A percentile compares a stretch with the other conserved stretches of the same genome.
Evolutionary conservation across 2,329 filamentous ascomycete species (phyloP).

Genomic region (Xylariales sp.): DNA sequence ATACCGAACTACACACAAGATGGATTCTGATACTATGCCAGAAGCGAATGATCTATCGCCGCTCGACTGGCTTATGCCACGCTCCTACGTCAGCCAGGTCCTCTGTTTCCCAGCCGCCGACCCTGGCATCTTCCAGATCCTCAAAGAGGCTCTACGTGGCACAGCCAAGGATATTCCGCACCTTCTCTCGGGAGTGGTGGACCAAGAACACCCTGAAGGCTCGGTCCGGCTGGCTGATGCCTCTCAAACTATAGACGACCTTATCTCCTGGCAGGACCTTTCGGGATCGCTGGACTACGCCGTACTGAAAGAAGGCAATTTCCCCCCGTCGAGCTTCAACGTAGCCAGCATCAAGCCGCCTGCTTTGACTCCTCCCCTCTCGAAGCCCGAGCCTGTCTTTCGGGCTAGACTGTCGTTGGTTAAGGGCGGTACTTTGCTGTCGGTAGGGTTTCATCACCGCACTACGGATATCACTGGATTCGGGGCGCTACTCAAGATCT

Average conservation of each 20-base stretch:
- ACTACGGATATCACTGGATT: slow-evolving; percentile 26
- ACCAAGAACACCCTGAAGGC: slow-evolving; percentile 7
- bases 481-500: slow-evolving; percentile 22
- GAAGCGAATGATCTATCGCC: slow-evolving; percentile 12
- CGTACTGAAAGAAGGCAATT: slow-evolving; percentile 14
- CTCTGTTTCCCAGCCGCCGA: slow-evolving; percentile 21
- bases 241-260: slow-evolving; percentile 15
- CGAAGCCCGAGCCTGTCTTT: slow-evolving; percentile 20
- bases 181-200: slow-evolving; percentile 18
- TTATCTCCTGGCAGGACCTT: slow-evolving; percentile 19
- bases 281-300: slow-evolving; percentile 18
- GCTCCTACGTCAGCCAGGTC: slow-evolving; percentile 22
- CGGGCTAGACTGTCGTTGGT: slow-evolving; percentile 18
- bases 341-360: slow-evolving; percentile 14
- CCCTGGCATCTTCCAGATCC: slow-evolving; percentile 2
- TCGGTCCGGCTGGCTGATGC: slow-evolving; percentile 13
- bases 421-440: slow-evolving; percentile 20
- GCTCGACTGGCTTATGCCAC: slow-evolving; percentile 25
- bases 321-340: slow-evolving; percentile 19
- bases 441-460: slow-evolving; percentile 22
- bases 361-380: slow-evolving; percentile 15
- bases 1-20: too few species aligned
- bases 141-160: slow-evolving; percentile 15
- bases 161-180: slow-evolving; percentile 20
- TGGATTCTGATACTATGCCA: too few species aligned